Evolutionary conservation across 2,329 filamentous ascomycete genomes (phyloP).

Genomic region (Metarhizium humberi): DNA sequence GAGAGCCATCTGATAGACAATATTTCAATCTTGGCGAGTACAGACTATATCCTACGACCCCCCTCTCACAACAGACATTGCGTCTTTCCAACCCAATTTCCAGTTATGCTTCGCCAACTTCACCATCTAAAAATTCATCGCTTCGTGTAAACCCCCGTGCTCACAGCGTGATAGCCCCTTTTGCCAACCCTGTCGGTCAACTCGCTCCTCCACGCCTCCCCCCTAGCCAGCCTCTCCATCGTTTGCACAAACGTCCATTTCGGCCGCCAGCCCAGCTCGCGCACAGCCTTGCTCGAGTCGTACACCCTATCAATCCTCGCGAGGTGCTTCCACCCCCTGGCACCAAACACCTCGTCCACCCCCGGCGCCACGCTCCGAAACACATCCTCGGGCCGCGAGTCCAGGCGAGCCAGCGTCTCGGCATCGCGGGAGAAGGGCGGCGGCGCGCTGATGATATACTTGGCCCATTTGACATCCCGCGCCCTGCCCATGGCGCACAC

Average conservation of each 20-base stretch:
- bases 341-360: constrained; percentile 20
- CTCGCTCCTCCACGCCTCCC: constrained; percentile 29
- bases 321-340: constrained; percentile 27
- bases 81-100: too few relatives aligned
- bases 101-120: too few relatives aligned
- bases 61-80: neutral
- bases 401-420: constrained; percentile 22
- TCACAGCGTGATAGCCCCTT: constrained; percentile 33
- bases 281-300: constrained; percentile 30
- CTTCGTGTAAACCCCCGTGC: constrained; percentile 33
- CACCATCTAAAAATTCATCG: constrained; percentile 8
- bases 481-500: constrained; percentile 28
- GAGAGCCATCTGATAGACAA: neutral
- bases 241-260: constrained; percentile 29
- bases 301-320: constrained; percentile 34
- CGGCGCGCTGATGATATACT: constrained; percentile 35
- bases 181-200: constrained; percentile 29
- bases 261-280: constrained; percentile 33
- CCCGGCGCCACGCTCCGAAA: constrained; percentile 18
- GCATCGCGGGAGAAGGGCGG: constrained; percentile 26
- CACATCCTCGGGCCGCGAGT: constrained; percentile 21
- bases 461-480: constrained; percentile 22
- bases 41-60: too few relatives aligned
- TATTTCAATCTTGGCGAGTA: neutral
- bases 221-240: constrained; percentile 23